Base-by-base conservation (phyloP, 352 stramenopile species). In the Phytopythium boreale region DNA sequence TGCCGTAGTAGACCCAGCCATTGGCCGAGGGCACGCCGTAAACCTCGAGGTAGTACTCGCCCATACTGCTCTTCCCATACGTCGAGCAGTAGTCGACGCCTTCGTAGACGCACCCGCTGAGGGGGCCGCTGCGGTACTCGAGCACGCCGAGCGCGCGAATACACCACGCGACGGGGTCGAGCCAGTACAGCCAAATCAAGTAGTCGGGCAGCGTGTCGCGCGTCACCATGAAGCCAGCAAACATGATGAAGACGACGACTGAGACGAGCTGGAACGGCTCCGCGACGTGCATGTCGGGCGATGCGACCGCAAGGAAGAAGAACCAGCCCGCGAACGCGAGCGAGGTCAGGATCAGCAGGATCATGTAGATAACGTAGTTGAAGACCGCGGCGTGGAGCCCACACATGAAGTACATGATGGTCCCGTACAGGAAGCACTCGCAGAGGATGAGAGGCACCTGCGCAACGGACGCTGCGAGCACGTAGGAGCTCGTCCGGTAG, bases 401-500 rank as follows among this genome's bases (percentile, higher is more conserved):
- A 50, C 87, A 81, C 66, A 92, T 83, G 67, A 75, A 92, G 63
- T 92, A 92, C 19, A 92, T 50, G 61, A 93, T 69, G 20, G 74
- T 77, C 2, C 82, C 87, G 68, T 92, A 92, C 31, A 88, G 44
- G 8, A 88, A 49, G 10, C 67, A 74, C 72, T 92, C 83, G 31
- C 77, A 49, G 0, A 77, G 1, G 64, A 59, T 36, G 55, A 79
- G 49, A 55, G 74, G 61, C 15, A 77, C 19, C 14, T 71, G 60
- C 1, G 26, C 39, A 14, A 74, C 37, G 0, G 61, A 49, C 20
- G 26, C 31, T 1, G 62, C 72, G 27, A 90, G 51, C 44, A 89
- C 71, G 62, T 88, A 93, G 24, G 75, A 74, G 20, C 69, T 74
- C 22, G 82, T 69, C 15, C 76, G 77, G 55, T 79, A 90, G 62